phyloP scores from a whole-genome alignment of 176 grass and related monocot species.

The Oryza nivara region DNA sequence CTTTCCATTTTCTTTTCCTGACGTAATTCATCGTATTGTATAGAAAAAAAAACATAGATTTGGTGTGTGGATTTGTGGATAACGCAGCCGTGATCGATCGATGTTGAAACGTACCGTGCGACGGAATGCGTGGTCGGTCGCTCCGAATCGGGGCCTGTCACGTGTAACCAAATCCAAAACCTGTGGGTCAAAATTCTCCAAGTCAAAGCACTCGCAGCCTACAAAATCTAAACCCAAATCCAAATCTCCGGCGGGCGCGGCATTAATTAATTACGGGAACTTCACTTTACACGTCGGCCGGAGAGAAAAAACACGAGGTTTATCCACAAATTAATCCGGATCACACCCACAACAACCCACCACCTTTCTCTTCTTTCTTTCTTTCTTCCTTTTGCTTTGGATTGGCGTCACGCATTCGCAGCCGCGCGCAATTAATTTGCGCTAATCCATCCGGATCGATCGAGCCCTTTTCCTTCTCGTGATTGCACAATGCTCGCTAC shows the following conservation, averaged over 20 bases:
- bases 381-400: background rate
- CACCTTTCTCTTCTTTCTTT: background rate
- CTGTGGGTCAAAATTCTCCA: background rate
- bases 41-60: background rate
- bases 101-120: background rate
- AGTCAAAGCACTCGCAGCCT: background rate
- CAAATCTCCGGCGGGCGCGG: background rate
- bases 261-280: background rate
- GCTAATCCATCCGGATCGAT: constrained; percentile 20
- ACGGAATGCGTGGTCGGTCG: constrained; percentile 16
- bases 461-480: constrained; percentile 14
- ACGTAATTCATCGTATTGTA: background rate
- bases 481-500: background rate
- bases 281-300: constrained; percentile 37
- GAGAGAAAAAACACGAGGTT: background rate
- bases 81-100: background rate
- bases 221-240: background rate
- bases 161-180: constrained; percentile 10
- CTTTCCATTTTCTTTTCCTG: background rate
- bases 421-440: constrained; percentile 13
- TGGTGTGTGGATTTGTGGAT: constrained; percentile 14
- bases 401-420: background rate
- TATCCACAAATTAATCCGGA: constrained; percentile 53
- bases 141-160: constrained; percentile 30
- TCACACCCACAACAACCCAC: background rate